Base-by-base conservation (phyloP, 768 basidiomycete species). In the Serendipita vermifera region DNA sequence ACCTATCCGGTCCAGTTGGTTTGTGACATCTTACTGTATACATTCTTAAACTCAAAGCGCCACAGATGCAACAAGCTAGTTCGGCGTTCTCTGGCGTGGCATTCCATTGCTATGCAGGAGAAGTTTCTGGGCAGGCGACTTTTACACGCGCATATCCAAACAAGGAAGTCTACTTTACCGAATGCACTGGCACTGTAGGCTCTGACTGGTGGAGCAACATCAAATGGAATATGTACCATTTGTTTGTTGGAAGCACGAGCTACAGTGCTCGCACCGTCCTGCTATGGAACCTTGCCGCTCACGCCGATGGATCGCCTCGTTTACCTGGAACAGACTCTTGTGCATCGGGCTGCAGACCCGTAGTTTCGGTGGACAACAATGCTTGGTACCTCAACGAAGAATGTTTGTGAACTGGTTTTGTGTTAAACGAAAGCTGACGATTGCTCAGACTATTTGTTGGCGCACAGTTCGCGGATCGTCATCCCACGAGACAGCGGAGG, bases 131-230 rank as follows among this genome's bases (percentile, higher is more conserved):
- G 3, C 83, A 85, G 64, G 73, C 76, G 38, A 62, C 64, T 1
- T 86, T 84, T 68, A 75, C 78, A 27, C 68, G 69, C 38, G 71
- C 71, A 9, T 83, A 71, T 59, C 81, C 82, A 1, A 65, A 65
- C 58, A 83, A 83, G 70, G 79, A 75, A 71, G 70, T 77, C 15
- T 74, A 72, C 66, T 69, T 76, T 58, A 76, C 70, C 62, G 85
- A 87, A 66, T 87, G 86, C 62, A 67, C 77, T 1, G 84, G 85
- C 4, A 78, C 74, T 0, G 66, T 76, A 55, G 81, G 82, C 13
- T 75, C 76, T 6, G 82, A 86, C 63, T 87, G 84, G 85, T 88
- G 85, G 85, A 71, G 69, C 46, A 83, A 87, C 61, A 80, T 87
- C 67, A 87, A 87, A 80, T 84, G 82, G 82, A 79, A 82, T 59